These are phyloP conservation scores for Colletotrichum camelliae DNA, from an alignment of 2,329 filamentous ascomycete genomes.

Conservation along the genomic window DNA sequence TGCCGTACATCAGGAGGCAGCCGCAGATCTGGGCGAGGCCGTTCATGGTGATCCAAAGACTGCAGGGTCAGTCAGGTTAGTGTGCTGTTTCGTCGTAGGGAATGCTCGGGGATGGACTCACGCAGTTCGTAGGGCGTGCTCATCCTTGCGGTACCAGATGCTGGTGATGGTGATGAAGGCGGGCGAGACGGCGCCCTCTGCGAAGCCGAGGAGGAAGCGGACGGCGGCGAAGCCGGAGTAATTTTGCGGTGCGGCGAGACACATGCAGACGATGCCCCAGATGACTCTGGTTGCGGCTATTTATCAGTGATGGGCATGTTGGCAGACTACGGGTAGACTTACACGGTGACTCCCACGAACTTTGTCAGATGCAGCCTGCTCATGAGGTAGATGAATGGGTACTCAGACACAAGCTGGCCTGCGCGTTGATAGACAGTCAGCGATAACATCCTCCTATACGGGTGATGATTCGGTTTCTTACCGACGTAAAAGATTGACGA, in stretches of 20 bases:
- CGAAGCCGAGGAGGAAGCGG: constrained; percentile 47
- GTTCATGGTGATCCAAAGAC: constrained; percentile 35
- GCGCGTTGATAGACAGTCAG: neutral
- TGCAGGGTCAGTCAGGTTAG: neutral
- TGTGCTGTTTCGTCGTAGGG: no score
- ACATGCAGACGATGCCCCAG: constrained; percentile 50
- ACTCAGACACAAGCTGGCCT: constrained; percentile 51
- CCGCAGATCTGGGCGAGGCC: constrained; percentile 33
- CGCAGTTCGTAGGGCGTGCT: constrained; percentile 34
- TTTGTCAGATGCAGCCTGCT: constrained; percentile 52
- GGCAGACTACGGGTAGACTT: constrained; percentile 15
- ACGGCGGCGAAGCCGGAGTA: constrained; percentile 44
- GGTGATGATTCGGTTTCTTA: constrained; percentile 31
- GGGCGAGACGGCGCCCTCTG: constrained; percentile 35
- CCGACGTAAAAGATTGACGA: constrained; percentile 36
- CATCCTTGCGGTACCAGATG: constrained; percentile 34
- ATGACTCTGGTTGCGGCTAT: constrained; percentile 32
- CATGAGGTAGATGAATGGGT: constrained; percentile 58
- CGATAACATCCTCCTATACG: rapidly evolving
- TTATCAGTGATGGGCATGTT: neutral
- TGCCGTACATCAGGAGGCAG: constrained; percentile 38
- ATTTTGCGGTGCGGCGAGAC: constrained; percentile 43
- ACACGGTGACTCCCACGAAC: constrained; percentile 54
- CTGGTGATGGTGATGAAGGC: constrained; percentile 38
- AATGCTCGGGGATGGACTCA: neutral